Conservation (phyloP, 2,329 filamentous ascomycete species). For the Elsinoe perseae region DNA sequence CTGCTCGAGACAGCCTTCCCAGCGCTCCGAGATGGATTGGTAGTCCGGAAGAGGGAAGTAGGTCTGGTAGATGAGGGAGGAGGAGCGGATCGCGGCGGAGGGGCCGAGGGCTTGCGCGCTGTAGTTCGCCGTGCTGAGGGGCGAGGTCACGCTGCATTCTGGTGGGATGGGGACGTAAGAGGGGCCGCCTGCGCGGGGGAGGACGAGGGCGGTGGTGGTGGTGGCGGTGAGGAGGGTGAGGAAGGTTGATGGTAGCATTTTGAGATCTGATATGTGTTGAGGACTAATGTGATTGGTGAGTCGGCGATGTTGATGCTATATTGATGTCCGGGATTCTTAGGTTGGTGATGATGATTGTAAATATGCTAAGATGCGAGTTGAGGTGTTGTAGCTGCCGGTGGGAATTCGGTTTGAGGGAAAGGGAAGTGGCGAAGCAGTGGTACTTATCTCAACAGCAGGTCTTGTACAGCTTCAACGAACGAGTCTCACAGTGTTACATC, state of each 20-base stretch:
- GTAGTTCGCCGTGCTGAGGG: slow-evolving; percentile 23
- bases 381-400: too few species aligned
- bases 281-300: not conserved
- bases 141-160: slow-evolving; percentile 30
- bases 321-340: not conserved
- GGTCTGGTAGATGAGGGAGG: slow-evolving; percentile 28
- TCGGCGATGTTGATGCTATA: not conserved
- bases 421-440: not conserved
- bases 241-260: slow-evolving; percentile 13
- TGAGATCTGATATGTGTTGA: not conserved
- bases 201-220: slow-evolving; percentile 11
- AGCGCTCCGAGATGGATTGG: slow-evolving; percentile 18
- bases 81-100: slow-evolving; percentile 21
- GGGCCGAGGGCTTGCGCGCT: slow-evolving; percentile 25
- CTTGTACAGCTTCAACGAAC: not conserved
- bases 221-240: slow-evolving; percentile 12
- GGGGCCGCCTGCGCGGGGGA: slow-evolving; percentile 32
- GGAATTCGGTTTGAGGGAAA: not conserved
- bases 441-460: not conserved
- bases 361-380: too few species aligned
- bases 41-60: slow-evolving; percentile 27
- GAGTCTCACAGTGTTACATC: slow-evolving; percentile 4
- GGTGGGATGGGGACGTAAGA: slow-evolving; percentile 28
- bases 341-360: not conserved
- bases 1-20: slow-evolving; percentile 33